Conservation (phyloP, 2,329 filamentous ascomycete species). For the Chrysosporium queenslandicum region DNA sequence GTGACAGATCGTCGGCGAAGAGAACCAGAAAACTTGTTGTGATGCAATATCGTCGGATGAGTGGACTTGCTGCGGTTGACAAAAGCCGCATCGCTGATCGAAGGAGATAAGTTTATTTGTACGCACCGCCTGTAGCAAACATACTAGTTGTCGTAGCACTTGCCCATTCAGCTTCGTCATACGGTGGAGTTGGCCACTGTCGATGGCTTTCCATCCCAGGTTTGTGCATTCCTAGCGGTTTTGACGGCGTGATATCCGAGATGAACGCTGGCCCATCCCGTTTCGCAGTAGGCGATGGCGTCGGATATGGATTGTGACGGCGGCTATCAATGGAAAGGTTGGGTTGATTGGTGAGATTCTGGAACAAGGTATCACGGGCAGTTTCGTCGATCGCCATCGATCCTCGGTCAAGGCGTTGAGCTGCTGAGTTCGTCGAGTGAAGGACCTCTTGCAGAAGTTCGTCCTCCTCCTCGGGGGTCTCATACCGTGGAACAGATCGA, state of each 20-base stretch:
- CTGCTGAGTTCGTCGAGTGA: constrained; percentile 63
- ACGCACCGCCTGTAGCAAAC: constrained; percentile 53
- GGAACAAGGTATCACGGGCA: constrained; percentile 3
- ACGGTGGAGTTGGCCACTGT: constrained; percentile 93
- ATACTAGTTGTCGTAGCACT: constrained; percentile 72
- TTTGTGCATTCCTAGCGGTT: constrained; percentile 60
- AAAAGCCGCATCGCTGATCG: neutral
- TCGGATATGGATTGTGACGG: constrained; percentile 50
- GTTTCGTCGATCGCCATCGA: constrained; percentile 20
- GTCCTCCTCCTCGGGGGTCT: constrained; percentile 92
- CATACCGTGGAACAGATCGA: constrained; percentile 73
- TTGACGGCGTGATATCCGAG: constrained; percentile 45
- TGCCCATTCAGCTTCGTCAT: constrained; percentile 88
- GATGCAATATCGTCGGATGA: neutral
- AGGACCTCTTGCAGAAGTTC: constrained; percentile 87
- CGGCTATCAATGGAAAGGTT: constrained; percentile 17
- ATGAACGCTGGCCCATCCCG: constrained; percentile 66
- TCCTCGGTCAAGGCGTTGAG: constrained; percentile 55
- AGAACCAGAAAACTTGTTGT: neutral
- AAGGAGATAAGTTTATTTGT: constrained; percentile 23
- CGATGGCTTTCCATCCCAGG: constrained; percentile 44
- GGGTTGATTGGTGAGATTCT: constrained; percentile 7
- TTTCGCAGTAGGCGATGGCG: constrained; percentile 70
- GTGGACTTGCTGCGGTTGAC: neutral
- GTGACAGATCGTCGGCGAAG: neutral